A percentile compares a stretch with the other conserved stretches of the same genome.
Conservation (phyloP, 768 basidiomycete species). For the Favolaschia claudopus region DNA sequence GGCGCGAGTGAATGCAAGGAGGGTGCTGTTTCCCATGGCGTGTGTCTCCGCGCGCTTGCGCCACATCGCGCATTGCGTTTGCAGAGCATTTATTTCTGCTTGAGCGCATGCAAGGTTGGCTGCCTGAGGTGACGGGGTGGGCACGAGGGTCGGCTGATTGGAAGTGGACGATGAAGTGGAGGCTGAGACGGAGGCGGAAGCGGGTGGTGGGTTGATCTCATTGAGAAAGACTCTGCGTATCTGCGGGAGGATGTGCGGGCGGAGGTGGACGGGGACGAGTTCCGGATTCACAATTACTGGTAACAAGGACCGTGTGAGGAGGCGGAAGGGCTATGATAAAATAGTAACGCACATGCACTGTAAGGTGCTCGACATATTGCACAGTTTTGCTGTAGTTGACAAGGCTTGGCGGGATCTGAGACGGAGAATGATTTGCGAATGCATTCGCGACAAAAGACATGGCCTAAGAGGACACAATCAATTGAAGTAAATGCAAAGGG, state of each 20-base stretch:
- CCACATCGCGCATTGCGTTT: constrained; percentile 53
- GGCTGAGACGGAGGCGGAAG: constrained; percentile 6
- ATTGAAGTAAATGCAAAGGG: too few species aligned
- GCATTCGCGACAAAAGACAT: constrained; percentile 70
- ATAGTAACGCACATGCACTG: constrained; percentile 53
- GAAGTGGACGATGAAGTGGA: not conserved
- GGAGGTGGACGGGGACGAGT: constrained; percentile 61
- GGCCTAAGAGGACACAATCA: constrained; percentile 50
- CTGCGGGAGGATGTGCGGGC: constrained; percentile 60
- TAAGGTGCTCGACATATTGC: constrained; percentile 65
- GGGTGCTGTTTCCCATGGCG: constrained; percentile 52
- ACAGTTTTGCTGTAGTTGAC: constrained; percentile 52
- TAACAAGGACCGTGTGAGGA: too few species aligned
- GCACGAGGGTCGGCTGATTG: constrained; percentile 18
- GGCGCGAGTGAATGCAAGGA: constrained; percentile 50
- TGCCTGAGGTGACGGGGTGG: constrained; percentile 31
- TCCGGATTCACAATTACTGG: constrained; percentile 55
- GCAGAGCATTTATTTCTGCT: constrained; percentile 51
- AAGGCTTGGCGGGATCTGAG: constrained; percentile 45
- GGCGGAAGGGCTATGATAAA: constrained; percentile 4
- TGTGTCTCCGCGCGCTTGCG: constrained; percentile 57
- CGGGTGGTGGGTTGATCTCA: constrained; percentile 18
- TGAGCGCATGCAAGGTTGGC: not conserved
- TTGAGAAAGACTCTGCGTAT: constrained; percentile 65
- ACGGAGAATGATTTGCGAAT: too few species aligned